Percentiles rank a stretch among this genome's conserved stretches.
Conservation (phyloP, 495 filamentous ascomycete genomes). For the Xylaria palmicola region DNA sequence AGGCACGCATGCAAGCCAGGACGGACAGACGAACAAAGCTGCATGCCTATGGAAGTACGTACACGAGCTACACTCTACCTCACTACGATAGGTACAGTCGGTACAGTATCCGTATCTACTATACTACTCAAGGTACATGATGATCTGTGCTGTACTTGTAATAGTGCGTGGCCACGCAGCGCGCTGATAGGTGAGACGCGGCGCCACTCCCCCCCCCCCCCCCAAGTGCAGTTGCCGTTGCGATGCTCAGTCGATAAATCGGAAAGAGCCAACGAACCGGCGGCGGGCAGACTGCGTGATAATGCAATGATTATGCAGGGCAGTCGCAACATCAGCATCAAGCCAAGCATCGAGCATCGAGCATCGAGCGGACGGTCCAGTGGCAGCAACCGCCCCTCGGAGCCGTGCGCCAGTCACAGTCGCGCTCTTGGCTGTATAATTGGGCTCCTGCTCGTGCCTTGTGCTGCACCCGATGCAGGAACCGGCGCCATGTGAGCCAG, state of each 20-base stretch:
- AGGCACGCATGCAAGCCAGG: background rate
- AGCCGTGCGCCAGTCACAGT: background rate
- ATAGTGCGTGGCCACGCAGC: too few species aligned
- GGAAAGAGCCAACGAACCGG: slow-evolving; percentile 1
- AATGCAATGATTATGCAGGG: background rate
- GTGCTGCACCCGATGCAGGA: slow-evolving; percentile 4
- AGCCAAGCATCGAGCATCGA: too few species aligned
- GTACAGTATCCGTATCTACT: too few species aligned
- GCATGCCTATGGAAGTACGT: background rate
- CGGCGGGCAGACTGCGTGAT: background rate
- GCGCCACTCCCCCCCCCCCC: too few species aligned
- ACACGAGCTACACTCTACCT: too few species aligned
- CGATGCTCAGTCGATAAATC: slow-evolving; percentile 4
- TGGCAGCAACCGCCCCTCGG: too few species aligned
- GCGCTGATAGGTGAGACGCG: too few species aligned
- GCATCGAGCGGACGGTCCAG: too few species aligned
- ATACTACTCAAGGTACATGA: background rate
- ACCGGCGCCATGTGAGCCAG: background rate
- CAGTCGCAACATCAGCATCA: too few species aligned
- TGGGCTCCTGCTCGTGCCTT: background rate
- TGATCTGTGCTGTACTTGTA: too few species aligned
- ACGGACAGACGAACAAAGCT: background rate
- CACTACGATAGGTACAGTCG: too few species aligned
- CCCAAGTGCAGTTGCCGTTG: too few species aligned
- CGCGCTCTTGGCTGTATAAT: background rate